Base-by-base conservation (phyloP, 768 basidiomycete genomes). In the Thelephora aurantiotincta region DNA sequence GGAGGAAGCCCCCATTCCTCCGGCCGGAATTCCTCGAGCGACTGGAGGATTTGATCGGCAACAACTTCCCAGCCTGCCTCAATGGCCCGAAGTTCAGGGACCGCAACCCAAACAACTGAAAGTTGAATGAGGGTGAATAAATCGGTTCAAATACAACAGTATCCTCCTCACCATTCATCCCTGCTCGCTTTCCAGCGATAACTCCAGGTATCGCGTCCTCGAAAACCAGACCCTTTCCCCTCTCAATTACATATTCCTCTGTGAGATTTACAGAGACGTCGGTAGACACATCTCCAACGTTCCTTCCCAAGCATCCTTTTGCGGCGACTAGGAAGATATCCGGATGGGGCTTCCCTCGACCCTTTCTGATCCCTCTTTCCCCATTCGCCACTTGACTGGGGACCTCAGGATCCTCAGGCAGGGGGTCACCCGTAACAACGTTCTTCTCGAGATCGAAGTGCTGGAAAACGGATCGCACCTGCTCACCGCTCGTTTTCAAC, bases 21-120 rank as follows among this genome's bases (percentile, higher is more conserved):
- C 0, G 88, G 87, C n/a, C 67, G 66, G 53, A 93, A 91, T 5
- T 80, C 72, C 51, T 80, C 77, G 12, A 92, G 58, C 5, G 82
- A 79, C 37, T 55, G 58, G 5, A 90, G 58, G 1, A 69, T 71
- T 55, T 75, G 69, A 54, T 88, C 79, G 11, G 82, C 72, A n/a
- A 63, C 55, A 11, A 67, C 71, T 1, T 48, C 45, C 43, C 46
- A 65, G 49, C 54, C 73, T 64, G n/a, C 62, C 63, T 66, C 69
- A 7, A 61, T 34, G 0, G 57, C 42, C 33, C 81, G 60, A 5
- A 92, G 65, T 48, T 82, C 78, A 6, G 70, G 55, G 55, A 92
- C 89, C 1, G 90, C 89, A 13, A 91, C 75, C 89, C 89, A 93
- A 2, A 88, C 69, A 89, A 88, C 89, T 54, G 36, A 16, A 41